Base-by-base conservation (phyloP, 495 filamentous ascomycete genomes). In the Trichocladium uniseriatum region DNA sequence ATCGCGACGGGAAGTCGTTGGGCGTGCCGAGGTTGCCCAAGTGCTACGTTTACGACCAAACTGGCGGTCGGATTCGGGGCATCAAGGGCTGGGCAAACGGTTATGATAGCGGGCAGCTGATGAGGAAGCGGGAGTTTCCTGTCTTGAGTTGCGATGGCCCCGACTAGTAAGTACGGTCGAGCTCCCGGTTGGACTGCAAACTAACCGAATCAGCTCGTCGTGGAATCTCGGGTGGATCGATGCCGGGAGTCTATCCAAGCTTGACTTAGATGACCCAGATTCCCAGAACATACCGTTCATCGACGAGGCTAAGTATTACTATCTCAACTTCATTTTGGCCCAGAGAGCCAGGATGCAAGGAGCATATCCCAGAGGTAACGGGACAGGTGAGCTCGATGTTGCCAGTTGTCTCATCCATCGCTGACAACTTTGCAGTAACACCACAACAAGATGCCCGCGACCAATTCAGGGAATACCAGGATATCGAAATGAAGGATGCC, bases 31-130 rank as follows among this genome's bases (percentile, higher is more conserved):
- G 46, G n/a, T 29, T 49, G 14, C 71, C 71, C 11, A 62, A 35
- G 20, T 72, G 71, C 37, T 72, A 72, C 31, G 46, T 42, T 6
- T 55, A 70, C 34, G 48, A 55, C 5, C 35, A 36, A 5, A 40
- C 43, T 6, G 21, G 19, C 11, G 14, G 24, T 13, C 15, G 29
- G 15, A 32, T 45, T 10, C 32, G 38, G 5, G 53, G 62, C 13
- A 69, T 73, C 45, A 18, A 46, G 11, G 65, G 64, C 11, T 75
- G 71, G 71, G 59, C 63, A 6, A 44, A 52, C 5, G 70, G 64
- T 0, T 73, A 66, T 35, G 62, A 68, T 45, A 68, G 65, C 19
- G 71, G 70, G 0, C 38, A 51, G 0, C 43, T 53, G n/a, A 56
- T 62, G 16, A 53, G 38, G 15, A 56, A 56, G 43, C 63, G 71